Conservation (phyloP, 108 stramenopile species). For the Pseudonitzschia multiseries region DNA sequence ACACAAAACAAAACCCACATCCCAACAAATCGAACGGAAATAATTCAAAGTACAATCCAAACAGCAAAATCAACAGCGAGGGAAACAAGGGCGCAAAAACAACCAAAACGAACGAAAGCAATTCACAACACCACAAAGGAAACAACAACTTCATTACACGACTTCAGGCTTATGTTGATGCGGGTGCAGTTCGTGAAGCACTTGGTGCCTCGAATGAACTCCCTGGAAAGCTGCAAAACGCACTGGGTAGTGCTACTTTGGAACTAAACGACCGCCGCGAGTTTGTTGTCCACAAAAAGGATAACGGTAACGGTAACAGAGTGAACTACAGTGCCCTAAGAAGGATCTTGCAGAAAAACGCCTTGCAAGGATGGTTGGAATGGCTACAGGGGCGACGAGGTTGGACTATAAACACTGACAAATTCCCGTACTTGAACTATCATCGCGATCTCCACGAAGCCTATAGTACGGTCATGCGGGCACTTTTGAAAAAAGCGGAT, state of each 20-base stretch:
- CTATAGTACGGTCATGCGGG: background rate
- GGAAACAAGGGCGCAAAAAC: no score
- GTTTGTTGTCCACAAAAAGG: background rate
- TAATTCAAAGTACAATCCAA: no score
- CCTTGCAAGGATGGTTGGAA: background rate
- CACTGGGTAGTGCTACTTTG: background rate
- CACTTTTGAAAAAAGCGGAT: background rate
- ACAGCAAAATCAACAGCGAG: no score
- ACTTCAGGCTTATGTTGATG: no score
- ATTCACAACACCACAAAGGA: no score
- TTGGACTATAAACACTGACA: background rate
- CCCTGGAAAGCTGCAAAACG: background rate
- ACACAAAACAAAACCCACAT: no score
- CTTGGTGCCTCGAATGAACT: no score
- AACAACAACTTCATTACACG: no score
- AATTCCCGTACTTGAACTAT: background rate
- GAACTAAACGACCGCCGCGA: background rate
- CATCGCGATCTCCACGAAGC: slow-evolving; percentile 5
- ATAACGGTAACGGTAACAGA: background rate
- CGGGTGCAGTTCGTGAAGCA: no score
- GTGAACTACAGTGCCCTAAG: background rate
- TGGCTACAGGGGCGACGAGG: slow-evolving; percentile 8
- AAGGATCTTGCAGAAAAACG: background rate
- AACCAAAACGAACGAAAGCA: no score
- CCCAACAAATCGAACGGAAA: no score